Evolutionary conservation across 2,329 filamentous ascomycete species (phyloP).

Genomic region (Diaporthe citriasiana): DNA sequence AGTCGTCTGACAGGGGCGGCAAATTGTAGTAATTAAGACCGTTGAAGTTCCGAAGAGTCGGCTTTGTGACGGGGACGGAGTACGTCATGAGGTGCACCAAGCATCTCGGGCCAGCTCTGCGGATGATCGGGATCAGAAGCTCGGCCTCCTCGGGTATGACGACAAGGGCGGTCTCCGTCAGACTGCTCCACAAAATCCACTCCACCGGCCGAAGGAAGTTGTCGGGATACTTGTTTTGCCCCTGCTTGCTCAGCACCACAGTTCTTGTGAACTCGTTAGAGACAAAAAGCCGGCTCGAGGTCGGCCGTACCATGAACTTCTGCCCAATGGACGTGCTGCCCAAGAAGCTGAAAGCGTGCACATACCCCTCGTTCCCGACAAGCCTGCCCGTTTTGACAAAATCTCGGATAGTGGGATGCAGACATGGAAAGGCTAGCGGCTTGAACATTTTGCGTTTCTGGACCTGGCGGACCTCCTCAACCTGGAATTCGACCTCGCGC

Average conservation of each 20-base stretch:
- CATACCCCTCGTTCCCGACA: constrained; percentile 53
- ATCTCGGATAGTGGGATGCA: constrained; percentile 61
- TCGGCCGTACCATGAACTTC: constrained; percentile 50
- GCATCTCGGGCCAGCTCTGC: constrained; percentile 18
- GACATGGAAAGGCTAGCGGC: constrained; percentile 58
- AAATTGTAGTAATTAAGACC: constrained; percentile 65
- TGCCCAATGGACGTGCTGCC: constrained; percentile 52
- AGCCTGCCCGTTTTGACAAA: constrained; percentile 63
- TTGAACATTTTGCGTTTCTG: constrained; percentile 60
- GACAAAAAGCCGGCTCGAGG: constrained; percentile 51
- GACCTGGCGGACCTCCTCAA: constrained; percentile 69
- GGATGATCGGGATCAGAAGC: constrained; percentile 61
- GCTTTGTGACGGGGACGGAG: constrained; percentile 70
- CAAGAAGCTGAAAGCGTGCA: constrained; percentile 59
- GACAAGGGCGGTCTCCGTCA: constrained; percentile 64
- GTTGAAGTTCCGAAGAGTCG: constrained; percentile 71
- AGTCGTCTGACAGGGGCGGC: constrained; percentile 59
- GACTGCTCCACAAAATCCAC: constrained; percentile 72
- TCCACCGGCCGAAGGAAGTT: constrained; percentile 64
- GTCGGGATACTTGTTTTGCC: constrained; percentile 47
- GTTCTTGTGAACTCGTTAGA: constrained; percentile 64
- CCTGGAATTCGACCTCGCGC: constrained; percentile 70
- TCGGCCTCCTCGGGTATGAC: constrained; percentile 76
- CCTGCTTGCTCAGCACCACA: constrained; percentile 50
- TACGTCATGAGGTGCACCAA: constrained; percentile 67